phyloP scores from a whole-genome alignment of 371 early-diverging fungal genomes.

The Mortierella sp. region DNA sequence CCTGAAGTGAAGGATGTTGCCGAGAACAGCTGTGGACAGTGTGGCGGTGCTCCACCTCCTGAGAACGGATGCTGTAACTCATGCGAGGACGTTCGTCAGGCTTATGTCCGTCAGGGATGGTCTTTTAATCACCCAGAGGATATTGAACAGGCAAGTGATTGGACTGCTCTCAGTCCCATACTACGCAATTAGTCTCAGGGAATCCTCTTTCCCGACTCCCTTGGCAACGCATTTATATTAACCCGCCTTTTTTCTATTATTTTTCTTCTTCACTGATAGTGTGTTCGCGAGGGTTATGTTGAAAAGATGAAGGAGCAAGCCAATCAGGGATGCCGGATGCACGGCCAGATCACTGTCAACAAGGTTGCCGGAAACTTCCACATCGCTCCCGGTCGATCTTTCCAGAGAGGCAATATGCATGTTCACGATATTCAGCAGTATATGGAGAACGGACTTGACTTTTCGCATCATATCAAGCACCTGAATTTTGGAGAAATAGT shows the following conservation, averaged over 20 bases:
- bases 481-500: conserved; percentile 83
- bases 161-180: neutral
- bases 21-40: conserved; percentile 85
- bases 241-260: too few species aligned
- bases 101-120: conserved; percentile 88
- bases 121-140: conserved; percentile 74
- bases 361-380: conserved; percentile 95
- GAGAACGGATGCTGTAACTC: conserved; percentile 93
- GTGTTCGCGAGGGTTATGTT: conserved; percentile 86
- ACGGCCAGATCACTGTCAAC: conserved; percentile 86
- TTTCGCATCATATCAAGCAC: conserved; percentile 86
- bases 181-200: too few species aligned
- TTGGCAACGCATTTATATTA: neutral
- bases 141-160: conserved; percentile 80
- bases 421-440: conserved; percentile 83
- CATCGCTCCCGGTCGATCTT: conserved; percentile 92
- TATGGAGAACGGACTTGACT: conserved; percentile 72
- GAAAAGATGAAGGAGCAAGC: conserved; percentile 80
- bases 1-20: conserved; percentile 55
- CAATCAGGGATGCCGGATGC: conserved; percentile 91
- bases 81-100: conserved; percentile 91
- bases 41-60: conserved; percentile 82
- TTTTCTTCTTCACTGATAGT: conserved; percentile 55
- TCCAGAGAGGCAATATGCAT: conserved; percentile 82
- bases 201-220: neutral